Evolutionary conservation across 2,329 filamentous ascomycete genomes (phyloP).

Genomic region (Pseudocercospora fijiensis): DNA sequence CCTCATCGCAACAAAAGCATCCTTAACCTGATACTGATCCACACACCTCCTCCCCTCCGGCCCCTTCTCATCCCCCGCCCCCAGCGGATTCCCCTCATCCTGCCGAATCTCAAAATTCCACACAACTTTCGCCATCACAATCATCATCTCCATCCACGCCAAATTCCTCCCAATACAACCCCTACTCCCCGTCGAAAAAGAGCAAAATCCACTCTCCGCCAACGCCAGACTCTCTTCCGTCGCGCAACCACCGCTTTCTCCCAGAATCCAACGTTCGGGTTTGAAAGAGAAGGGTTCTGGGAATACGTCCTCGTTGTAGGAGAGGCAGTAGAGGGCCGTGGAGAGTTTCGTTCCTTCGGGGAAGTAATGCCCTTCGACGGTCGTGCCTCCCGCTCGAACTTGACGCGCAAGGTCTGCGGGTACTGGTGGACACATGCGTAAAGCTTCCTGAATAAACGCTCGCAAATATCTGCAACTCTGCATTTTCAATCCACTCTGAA

Average conservation of each 20-base stretch:
- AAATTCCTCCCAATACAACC: constrained; percentile 66
- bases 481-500: constrained; percentile 33
- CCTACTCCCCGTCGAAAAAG: constrained; percentile 67
- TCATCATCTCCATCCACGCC: constrained; percentile 26
- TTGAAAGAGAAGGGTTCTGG: constrained; percentile 33
- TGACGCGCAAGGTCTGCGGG: constrained; percentile 36
- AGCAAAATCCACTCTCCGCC: constrained; percentile 70
- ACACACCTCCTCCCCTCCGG: constrained; percentile 9
- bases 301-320: constrained; percentile 36
- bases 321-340: constrained; percentile 34
- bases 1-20: constrained; percentile 26
- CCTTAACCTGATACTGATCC: constrained; percentile 23
- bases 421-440: constrained; percentile 47
- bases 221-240: constrained; percentile 17
- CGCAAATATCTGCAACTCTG: constrained; percentile 42
- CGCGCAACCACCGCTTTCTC: constrained; percentile 2
- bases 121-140: constrained; percentile 22
- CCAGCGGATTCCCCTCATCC: constrained; percentile 10
- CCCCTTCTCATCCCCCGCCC: constrained; percentile 12
- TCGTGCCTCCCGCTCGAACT: constrained; percentile 29
- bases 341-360: constrained; percentile 30
- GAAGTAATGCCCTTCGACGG: constrained; percentile 37
- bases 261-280: constrained; percentile 37
- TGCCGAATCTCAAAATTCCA: constrained; percentile 20
- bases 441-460: constrained; percentile 48